Conservation (phyloP, 108 stramenopile species). For the Tribonema minus region DNA sequence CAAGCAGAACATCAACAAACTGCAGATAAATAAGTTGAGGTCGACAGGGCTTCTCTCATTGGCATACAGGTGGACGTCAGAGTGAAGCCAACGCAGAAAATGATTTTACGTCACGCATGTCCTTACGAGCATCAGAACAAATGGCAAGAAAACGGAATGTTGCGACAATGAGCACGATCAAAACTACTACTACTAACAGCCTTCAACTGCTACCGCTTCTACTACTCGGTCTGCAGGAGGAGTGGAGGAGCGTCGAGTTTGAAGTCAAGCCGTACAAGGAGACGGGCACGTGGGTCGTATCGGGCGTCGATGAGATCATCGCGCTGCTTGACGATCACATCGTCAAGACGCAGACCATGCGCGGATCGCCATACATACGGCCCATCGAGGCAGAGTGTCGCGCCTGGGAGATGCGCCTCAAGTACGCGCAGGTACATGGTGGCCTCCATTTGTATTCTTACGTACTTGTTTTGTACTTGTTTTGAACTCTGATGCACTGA, state of each 20-base stretch:
- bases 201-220: no score
- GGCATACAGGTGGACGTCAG: no score
- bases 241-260: slow-evolving; percentile 60
- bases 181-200: no score
- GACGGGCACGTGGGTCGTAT: slow-evolving; percentile 60
- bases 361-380: slow-evolving; percentile 62
- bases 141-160: no score
- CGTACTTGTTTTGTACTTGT: background rate
- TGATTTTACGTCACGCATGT: no score
- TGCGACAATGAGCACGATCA: no score
- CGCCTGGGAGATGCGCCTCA: slow-evolving; percentile 59
- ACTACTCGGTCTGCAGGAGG: slow-evolving; percentile 40
- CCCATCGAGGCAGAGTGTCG: slow-evolving; percentile 56
- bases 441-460: background rate
- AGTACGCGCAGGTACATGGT: slow-evolving; percentile 45
- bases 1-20: no score
- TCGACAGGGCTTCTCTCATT: no score
- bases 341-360: slow-evolving; percentile 71
- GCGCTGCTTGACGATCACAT: slow-evolving; percentile 67
- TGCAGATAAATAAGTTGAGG: no score
- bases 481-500: background rate
- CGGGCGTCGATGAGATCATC: slow-evolving; percentile 66
- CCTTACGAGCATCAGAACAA: no score
- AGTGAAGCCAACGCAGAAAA: no score
- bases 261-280: slow-evolving; percentile 66